Evolutionary conservation across 2,329 filamentous ascomycete species (phyloP).

Genomic region (Diaporthe sp.): DNA sequence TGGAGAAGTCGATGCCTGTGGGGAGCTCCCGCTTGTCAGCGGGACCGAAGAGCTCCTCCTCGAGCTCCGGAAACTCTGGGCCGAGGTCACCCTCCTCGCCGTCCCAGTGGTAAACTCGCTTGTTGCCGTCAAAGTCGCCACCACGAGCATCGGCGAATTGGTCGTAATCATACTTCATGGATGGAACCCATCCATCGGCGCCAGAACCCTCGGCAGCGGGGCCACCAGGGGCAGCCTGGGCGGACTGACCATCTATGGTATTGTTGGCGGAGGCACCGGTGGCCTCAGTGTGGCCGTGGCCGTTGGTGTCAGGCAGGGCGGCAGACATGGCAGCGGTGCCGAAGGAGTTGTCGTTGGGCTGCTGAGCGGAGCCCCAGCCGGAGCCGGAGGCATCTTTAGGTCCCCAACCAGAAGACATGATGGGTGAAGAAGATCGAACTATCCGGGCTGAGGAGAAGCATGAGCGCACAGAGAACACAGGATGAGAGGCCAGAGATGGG

Average conservation of each 20-base stretch:
- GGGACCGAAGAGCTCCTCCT: conserved; percentile 80
- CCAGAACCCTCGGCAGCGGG: conserved; percentile 11
- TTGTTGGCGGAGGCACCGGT: conserved; percentile 9
- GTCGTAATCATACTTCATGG: conserved; percentile 64
- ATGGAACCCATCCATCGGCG: conserved; percentile 60
- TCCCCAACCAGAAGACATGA: conserved; percentile 44
- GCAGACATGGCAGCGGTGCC: conserved; percentile 47
- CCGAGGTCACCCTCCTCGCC: conserved; percentile 90
- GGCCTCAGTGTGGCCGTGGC: conserved; percentile 32
- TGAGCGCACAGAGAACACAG: not conserved
- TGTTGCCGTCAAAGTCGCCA: conserved; percentile 65
- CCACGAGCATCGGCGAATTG: conserved; percentile 44
- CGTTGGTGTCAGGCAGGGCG: conserved; percentile 49
- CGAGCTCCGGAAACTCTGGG: conserved; percentile 77
- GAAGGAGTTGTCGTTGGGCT: not conserved
- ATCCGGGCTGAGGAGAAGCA: not conserved
- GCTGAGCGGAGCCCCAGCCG: conserved; percentile 7
- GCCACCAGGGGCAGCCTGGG: not conserved
- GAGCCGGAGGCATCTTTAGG: conserved; percentile 10
- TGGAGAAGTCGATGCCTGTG: conserved; percentile 73
- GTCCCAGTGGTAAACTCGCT: conserved; percentile 84
- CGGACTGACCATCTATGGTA: not conserved
- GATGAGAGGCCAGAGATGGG: not conserved
- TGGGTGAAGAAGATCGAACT: conserved; percentile 7
- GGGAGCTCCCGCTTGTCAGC: conserved; percentile 63